phyloP scores from a whole-genome alignment of 2,329 filamentous ascomycete genomes.

The Xylaria sp. region DNA sequence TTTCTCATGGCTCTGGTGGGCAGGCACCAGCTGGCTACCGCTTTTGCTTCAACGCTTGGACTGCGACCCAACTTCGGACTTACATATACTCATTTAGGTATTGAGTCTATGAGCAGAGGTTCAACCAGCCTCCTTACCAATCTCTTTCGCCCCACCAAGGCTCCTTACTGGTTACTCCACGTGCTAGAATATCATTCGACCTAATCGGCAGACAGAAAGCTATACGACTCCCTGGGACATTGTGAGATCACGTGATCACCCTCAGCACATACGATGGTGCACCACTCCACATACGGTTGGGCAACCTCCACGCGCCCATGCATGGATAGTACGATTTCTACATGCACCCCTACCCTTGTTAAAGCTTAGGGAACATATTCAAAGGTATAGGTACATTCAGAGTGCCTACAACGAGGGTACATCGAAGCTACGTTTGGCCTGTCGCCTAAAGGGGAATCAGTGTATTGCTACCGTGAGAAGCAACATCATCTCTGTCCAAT shows the following conservation, averaged over 20 bases:
- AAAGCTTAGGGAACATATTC: slow-evolving; percentile 20
- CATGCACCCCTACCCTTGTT: slow-evolving; percentile 35
- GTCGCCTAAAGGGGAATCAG: slow-evolving; percentile 41
- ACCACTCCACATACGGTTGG: slow-evolving; percentile 39
- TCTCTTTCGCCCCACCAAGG: slow-evolving; percentile 12
- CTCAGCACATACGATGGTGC: slow-evolving; percentile 39
- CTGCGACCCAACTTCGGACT: slow-evolving; percentile 13
- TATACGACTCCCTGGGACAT: slow-evolving; percentile 37
- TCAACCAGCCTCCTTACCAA: slow-evolving; percentile 11
- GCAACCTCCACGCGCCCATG: slow-evolving; percentile 36
- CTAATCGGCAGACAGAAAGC: slow-evolving; percentile 16
- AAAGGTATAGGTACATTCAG: slow-evolving; percentile 38
- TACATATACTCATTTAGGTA: slow-evolving; percentile 5
- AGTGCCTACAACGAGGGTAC: slow-evolving; percentile 44
- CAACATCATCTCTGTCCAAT: slow-evolving; percentile 43
- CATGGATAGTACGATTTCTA: slow-evolving; percentile 38
- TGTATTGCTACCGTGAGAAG: slow-evolving; percentile 46
- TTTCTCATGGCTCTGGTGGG: slow-evolving; percentile 5
- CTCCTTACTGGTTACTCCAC: slow-evolving; percentile 15
- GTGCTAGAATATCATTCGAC: slow-evolving; percentile 27
- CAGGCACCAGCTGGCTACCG: not conserved
- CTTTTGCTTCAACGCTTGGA: not conserved
- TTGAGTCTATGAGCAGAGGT: slow-evolving; percentile 17
- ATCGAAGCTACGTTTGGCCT: slow-evolving; percentile 38
- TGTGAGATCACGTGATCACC: slow-evolving; percentile 50